Conservation (phyloP, 2,329 filamentous ascomycete genomes). For the Colletotrichum filicis region DNA sequence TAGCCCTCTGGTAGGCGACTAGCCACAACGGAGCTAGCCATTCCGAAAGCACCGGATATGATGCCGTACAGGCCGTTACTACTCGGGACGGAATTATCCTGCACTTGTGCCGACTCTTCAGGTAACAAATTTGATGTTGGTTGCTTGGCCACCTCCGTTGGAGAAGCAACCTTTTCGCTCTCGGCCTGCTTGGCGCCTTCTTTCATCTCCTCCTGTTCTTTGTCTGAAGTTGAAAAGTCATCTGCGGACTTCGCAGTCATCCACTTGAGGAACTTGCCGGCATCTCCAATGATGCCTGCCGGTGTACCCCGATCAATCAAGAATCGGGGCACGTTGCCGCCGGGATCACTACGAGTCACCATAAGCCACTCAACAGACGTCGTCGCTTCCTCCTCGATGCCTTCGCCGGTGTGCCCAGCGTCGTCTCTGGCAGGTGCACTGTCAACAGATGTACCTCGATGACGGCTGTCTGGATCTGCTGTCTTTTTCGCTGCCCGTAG, state of each 20-base stretch:
- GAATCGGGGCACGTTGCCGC: constrained; percentile 87
- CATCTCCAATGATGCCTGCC: constrained; percentile 80
- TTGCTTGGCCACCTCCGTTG: constrained; percentile 40
- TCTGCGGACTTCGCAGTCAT: constrained; percentile 53
- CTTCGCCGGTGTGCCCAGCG: constrained; percentile 39
- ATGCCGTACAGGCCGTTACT: constrained; percentile 65
- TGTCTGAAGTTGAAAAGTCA: constrained; percentile 43
- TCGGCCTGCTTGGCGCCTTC: constrained; percentile 43
- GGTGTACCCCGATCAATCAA: constrained; percentile 93
- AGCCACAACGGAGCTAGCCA: constrained; percentile 59
- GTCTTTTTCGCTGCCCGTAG: constrained; percentile 43
- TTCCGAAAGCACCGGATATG: constrained; percentile 62
- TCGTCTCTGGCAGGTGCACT: constrained; percentile 39
- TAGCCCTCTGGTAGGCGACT: constrained; percentile 47
- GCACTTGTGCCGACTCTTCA: constrained; percentile 29
- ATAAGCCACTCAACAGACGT: constrained; percentile 85
- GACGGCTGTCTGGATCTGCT: constrained; percentile 46
- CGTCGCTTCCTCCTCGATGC: constrained; percentile 44
- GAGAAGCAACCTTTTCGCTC: constrained; percentile 41
- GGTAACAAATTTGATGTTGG: constrained; percentile 46
- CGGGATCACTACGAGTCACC: constrained; percentile 89
- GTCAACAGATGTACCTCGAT: constrained; percentile 33
- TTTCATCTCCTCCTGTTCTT: constrained; percentile 31
- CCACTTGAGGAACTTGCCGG: constrained; percentile 86
- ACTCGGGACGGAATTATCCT: constrained; percentile 47